Percentiles rank a stretch among this genome's conserved stretches.
Evolutionary conservation across 768 basidiomycete species (phyloP).

Genomic region (Termitomyces sp.): DNA sequence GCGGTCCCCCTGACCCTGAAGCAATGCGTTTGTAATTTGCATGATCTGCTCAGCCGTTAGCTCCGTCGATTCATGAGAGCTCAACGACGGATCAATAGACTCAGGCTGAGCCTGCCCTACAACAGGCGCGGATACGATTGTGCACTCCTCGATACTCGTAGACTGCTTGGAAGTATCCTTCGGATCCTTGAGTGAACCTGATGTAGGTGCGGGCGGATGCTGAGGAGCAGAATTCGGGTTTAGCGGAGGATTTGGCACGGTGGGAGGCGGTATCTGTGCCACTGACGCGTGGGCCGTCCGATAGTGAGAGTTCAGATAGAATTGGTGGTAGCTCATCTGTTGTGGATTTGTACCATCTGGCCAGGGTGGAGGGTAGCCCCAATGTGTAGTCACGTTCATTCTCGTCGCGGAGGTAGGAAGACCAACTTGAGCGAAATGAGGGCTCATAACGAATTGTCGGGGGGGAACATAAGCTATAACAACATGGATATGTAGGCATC

Average conservation of each 20-base stretch:
- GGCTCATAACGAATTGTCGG: conserved; percentile 36
- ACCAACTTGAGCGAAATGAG: conserved; percentile 37
- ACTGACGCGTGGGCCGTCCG: conserved; percentile 15
- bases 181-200: conserved; percentile 3
- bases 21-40: conserved; percentile 27
- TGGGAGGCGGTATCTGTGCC: conserved; percentile 13
- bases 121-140: not conserved
- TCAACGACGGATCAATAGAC: conserved; percentile 22
- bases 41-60: conserved; percentile 22
- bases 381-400: conserved; percentile 33
- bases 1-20: conserved; percentile 27
- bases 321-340: conserved; percentile 30
- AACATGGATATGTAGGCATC: not conserved
- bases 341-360: conserved; percentile 24
- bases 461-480: conserved; percentile 34
- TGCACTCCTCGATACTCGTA: not conserved
- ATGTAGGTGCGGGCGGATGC: not conserved
- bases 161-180: not conserved
- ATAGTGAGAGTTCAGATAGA: conserved; percentile 44
- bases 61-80: conserved; percentile 15
- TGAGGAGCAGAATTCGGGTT: conserved; percentile 3
- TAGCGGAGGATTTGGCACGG: conserved; percentile 3
- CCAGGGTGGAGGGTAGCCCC: conserved; percentile 38
- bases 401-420: conserved; percentile 54
- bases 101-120: not conserved